Base-by-base conservation (phyloP, 2,329 filamentous ascomycete genomes). In the Parastagonospora avenae region DNA sequence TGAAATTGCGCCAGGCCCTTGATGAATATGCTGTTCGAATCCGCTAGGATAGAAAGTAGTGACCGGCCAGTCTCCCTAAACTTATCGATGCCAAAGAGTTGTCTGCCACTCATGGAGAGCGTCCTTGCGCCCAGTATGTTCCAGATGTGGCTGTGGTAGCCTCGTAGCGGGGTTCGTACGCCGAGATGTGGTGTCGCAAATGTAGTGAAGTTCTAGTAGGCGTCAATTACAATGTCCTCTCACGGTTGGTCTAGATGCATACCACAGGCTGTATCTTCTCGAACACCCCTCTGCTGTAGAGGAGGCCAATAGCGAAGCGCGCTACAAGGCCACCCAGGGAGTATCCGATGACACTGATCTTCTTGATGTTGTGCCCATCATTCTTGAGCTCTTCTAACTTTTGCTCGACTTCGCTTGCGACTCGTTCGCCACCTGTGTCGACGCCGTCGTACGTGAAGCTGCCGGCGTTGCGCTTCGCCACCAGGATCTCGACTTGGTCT, bases 341-440 rank as follows among this genome's bases (percentile, higher is more conserved):
- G 73, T 97, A 97, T 33, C 93, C 93, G 37, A 93, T 82, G 35
- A 97, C 80, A 71, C 92, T 96, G 57, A 97, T 79, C 75, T 92
- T 95, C 41, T 77, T 87, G 65, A 97, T 88, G 36, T 84, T 82
- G 60, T 88, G 84, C 16, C 91, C 92, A 27, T 80, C 77, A 36
- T 76, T 76, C 42, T 83, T 80, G 29, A 86, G 63, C 28, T 77
- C 74, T 24, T 79, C 74, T 27, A 89, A 73, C 15, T 77, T 78
- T 42, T 84, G 77, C 65, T 89, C 86, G 31, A 89, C 80, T 63
- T 89, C 86, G 48, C 80, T 74, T 2, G 84, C 82, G 47, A 86
- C 79, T 48, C 88, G 81, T 63, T 90, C 85, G 47, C 85, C 88
- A 52, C 87, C 87, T 7, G 86, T 74, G 60, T 90, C 87, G 59